Evolutionary conservation across 225 moss, liverwort and hornwort species (phyloP).

Genomic region (Climacium dendroides): DNA sequence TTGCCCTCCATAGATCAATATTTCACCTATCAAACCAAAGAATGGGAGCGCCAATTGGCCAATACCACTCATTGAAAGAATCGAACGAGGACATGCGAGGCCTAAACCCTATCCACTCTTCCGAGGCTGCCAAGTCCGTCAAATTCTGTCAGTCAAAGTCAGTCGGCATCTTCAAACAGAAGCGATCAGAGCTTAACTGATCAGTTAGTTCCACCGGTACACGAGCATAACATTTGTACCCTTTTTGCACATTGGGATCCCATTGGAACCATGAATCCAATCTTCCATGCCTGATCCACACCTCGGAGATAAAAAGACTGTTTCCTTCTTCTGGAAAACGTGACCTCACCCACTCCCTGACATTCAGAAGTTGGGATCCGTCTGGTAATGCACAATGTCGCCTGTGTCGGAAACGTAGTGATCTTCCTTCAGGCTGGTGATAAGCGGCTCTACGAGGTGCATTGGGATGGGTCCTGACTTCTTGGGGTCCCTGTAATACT

Average conservation of each 20-base stretch:
- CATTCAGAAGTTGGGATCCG: constrained; percentile 9
- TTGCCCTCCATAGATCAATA: neutral
- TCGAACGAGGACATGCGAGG: neutral
- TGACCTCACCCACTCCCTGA: neutral
- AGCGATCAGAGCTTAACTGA: neutral
- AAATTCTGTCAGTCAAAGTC: neutral
- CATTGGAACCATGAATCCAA: neutral
- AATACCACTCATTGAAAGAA: constrained; percentile 6
- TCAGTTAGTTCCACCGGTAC: neutral
- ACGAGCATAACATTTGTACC: neutral
- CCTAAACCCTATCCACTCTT: neutral
- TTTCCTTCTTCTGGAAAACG: neutral
- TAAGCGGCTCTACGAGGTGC: constrained; percentile 44
- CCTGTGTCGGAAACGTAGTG: constrained; percentile 68
- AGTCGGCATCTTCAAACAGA: neutral
- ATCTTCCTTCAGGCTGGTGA: constrained; percentile 57
- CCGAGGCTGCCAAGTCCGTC: neutral
- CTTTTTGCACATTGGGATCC: neutral
- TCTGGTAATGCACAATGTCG: constrained; percentile 55
- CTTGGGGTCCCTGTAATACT: constrained; percentile 75
- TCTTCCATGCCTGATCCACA: neutral
- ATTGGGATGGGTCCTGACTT: constrained; percentile 67
- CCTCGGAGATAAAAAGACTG: neutral
- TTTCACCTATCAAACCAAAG: constrained; percentile 7
- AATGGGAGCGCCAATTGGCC: constrained; percentile 24